These are phyloP conservation scores for Aspergillus neotritici DNA, from an alignment of 2,329 filamentous ascomycete species.

Conservation along the genomic window DNA sequence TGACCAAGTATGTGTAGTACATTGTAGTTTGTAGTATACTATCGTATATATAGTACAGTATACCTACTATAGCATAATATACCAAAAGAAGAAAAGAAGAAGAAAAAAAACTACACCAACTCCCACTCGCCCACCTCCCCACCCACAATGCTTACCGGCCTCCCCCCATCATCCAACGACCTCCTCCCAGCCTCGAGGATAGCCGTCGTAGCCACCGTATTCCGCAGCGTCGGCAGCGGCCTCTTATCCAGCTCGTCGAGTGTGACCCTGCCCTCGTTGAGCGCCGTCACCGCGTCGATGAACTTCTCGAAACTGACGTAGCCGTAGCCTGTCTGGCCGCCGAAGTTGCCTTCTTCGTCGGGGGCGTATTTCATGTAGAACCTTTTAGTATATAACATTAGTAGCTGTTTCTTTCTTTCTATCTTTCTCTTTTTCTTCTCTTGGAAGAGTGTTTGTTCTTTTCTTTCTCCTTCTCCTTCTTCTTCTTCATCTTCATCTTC, in stretches of 20 bases:
- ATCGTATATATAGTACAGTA: too few species aligned
- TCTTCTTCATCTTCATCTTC: too few species aligned
- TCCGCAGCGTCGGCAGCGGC: conserved; percentile 75
- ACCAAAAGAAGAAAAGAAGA: background rate
- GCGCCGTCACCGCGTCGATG: conserved; percentile 72
- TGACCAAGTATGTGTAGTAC: too few species aligned
- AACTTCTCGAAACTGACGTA: conserved; percentile 97
- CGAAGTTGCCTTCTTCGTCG: conserved; percentile 91
- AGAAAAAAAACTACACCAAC: conserved; percentile 45
- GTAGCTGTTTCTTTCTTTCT: too few species aligned
- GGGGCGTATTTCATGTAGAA: conserved; percentile 95
- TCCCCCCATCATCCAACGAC: conserved; percentile 73
- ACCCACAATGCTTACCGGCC: conserved; percentile 65
- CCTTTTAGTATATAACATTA: conserved; percentile 22
- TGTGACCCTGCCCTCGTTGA: conserved; percentile 68
- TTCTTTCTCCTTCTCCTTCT: too few species aligned
- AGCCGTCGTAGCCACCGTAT: conserved; percentile 86
- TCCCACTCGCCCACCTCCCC: conserved; percentile 51
- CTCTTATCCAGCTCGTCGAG: conserved; percentile 73
- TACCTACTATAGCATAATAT: too few species aligned
- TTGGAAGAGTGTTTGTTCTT: too few species aligned
- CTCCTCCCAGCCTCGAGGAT: conserved; percentile 82
- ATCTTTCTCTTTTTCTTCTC: too few species aligned
- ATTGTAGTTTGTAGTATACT: too few species aligned
- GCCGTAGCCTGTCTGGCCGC: conserved; percentile 83